These are phyloP conservation scores for Prunus mume DNA, from an alignment of 306 rosid species.

Conservation along the genomic window DNA sequence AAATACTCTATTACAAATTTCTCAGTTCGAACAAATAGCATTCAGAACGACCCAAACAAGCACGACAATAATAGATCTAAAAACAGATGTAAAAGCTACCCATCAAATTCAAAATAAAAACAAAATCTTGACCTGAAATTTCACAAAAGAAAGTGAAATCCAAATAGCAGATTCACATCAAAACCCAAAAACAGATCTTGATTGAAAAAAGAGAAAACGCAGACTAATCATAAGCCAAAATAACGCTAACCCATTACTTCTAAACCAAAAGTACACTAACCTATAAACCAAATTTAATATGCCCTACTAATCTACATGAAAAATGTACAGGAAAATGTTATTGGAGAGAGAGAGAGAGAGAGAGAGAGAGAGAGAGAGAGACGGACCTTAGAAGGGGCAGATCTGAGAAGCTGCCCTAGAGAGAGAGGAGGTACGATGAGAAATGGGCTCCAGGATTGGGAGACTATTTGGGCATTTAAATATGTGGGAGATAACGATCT, in stretches of 20 bases:
- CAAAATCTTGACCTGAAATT: background rate
- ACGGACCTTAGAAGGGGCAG: constrained; percentile 30
- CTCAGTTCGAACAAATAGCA: background rate
- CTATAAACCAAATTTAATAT: background rate
- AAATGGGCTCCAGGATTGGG: background rate
- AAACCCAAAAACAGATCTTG: constrained; percentile 10
- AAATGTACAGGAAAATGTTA: too few species aligned
- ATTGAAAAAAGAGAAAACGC: background rate
- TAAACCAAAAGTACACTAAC: background rate
- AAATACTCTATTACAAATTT: background rate
- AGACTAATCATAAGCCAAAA: background rate
- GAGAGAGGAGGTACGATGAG: background rate
- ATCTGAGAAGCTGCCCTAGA: constrained; percentile 34
- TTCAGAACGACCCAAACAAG: background rate
- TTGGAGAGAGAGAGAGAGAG: background rate
- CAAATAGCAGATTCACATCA: constrained; percentile 9
- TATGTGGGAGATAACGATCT: background rate
- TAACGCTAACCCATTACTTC: background rate
- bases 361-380: background rate
- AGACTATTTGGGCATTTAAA: constrained; percentile 5
- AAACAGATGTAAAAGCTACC: background rate
- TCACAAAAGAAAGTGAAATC: background rate
- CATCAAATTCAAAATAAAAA: background rate
- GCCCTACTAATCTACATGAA: too few species aligned
- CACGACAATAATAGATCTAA: background rate